phyloP scores from a whole-genome alignment of 495 filamentous ascomycete genomes.

The Aspergillus nanangensis region DNA sequence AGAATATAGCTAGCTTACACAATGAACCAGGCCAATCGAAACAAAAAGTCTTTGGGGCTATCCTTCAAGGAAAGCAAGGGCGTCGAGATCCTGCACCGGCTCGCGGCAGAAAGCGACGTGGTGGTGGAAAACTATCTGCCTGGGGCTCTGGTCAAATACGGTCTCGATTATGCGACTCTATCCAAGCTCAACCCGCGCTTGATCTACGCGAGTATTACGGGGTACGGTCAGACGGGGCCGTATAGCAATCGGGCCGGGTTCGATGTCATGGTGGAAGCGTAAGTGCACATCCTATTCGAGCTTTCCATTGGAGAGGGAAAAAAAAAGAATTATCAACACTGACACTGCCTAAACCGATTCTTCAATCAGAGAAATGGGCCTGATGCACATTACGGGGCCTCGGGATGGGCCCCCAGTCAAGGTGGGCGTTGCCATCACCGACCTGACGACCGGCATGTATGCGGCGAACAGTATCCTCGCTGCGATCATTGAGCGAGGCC shows the following conservation, averaged over 20 bases:
- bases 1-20: no score
- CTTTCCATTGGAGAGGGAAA: no score
- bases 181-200: conserved; percentile 71
- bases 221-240: conserved; percentile 88
- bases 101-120: conserved; percentile 81
- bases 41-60: conserved; percentile 90
- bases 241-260: conserved; percentile 87
- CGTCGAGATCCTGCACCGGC: conserved; percentile 79
- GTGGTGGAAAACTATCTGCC: conserved; percentile 97
- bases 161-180: conserved; percentile 77
- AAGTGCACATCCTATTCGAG: no score
- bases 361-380: conserved; percentile 93
- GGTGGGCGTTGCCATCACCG: conserved; percentile 94
- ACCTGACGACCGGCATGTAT: conserved; percentile 91
- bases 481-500: conserved; percentile 66
- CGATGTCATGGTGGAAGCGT: conserved; percentile 98
- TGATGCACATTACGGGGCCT: conserved; percentile 95
- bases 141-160: conserved; percentile 80
- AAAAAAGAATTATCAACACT: no score
- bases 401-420: conserved; percentile 90
- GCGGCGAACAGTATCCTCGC: conserved; percentile 95
- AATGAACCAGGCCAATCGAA: conserved; percentile 82
- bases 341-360: no score
- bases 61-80: conserved; percentile 83
- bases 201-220: conserved; percentile 67